These are phyloP conservation scores for Dactylellina parvicollis DNA, from an alignment of 2,329 filamentous ascomycete genomes.

Conservation along the genomic window DNA sequence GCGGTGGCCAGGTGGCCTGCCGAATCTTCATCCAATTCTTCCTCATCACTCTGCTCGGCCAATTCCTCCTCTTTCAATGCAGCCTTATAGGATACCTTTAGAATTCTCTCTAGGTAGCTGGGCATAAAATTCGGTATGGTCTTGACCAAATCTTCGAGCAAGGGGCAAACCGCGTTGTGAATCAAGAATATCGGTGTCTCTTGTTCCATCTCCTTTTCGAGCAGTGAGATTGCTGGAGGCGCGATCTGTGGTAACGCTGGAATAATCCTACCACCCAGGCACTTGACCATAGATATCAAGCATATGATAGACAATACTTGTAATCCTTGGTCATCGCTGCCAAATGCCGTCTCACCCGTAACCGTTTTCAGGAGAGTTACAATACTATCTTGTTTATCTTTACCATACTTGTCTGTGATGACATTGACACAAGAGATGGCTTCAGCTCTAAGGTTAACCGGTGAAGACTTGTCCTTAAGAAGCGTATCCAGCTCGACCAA, in stretches of 20 bases:
- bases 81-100: conserved; percentile 77
- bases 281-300: conserved; percentile 86
- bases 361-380: conserved; percentile 79
- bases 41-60: conserved; percentile 67
- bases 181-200: conserved; percentile 64
- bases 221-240: conserved; percentile 75
- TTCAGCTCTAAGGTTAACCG: conserved; percentile 85
- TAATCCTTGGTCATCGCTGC: conserved; percentile 75
- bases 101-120: conserved; percentile 75
- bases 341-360: conserved; percentile 78
- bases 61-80: conserved; percentile 64
- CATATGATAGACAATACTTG: conserved; percentile 87
- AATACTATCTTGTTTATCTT: conserved; percentile 83
- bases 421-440: conserved; percentile 80
- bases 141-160: conserved; percentile 81
- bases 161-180: conserved; percentile 82
- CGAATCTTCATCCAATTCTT: conserved; percentile 50
- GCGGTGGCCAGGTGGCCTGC: conserved; percentile 42
- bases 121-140: conserved; percentile 91
- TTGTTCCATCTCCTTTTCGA: conserved; percentile 71
- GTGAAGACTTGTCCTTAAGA: conserved; percentile 76
- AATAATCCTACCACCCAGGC: conserved; percentile 85
- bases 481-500: conserved; percentile 80
- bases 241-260: conserved; percentile 81
- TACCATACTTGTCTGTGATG: conserved; percentile 93